A percentile compares a stretch with the other conserved stretches of the same genome.
Conservation (phyloP, 768 basidiomycete species). For the Ramaria rubella region DNA sequence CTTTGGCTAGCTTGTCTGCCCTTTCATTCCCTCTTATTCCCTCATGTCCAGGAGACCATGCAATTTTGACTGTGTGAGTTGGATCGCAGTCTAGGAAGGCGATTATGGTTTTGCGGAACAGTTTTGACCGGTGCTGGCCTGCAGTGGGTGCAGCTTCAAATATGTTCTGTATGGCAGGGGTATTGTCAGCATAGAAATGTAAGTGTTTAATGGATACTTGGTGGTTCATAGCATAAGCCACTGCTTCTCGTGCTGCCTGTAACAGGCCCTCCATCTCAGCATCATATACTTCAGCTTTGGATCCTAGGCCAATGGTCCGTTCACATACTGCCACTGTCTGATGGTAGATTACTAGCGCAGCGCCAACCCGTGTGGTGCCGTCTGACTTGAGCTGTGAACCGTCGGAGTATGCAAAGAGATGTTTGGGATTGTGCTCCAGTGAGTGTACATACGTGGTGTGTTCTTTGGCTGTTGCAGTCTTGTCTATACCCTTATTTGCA, state of each 20-base stretch:
- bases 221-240: background rate
- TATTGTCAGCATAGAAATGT: slow-evolving; percentile 14
- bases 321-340: background rate
- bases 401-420: slow-evolving; percentile 17
- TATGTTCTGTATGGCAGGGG: slow-evolving; percentile 8
- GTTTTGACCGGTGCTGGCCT: background rate
- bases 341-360: slow-evolving; percentile 12
- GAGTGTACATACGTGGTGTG: background rate
- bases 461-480: slow-evolving; percentile 1
- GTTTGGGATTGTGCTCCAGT: background rate
- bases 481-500: background rate
- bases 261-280: slow-evolving; percentile 9
- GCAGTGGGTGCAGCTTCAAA: background rate
- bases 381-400: slow-evolving; percentile 9
- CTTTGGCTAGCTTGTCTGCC: no score
- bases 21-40: background rate
- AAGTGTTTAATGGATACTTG: background rate
- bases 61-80: background rate
- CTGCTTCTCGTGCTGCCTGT: background rate
- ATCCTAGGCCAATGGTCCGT: slow-evolving; percentile 1
- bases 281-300: slow-evolving; percentile 12
- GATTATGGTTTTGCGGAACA: background rate
- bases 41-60: background rate
- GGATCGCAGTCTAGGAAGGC: slow-evolving; percentile 7
- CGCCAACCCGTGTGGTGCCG: background rate